Evolutionary conservation across 2,329 filamentous ascomycete genomes (phyloP), one percentile per base, ranked within the genome.

Genomic region (Byssothecium circinans): DNA sequence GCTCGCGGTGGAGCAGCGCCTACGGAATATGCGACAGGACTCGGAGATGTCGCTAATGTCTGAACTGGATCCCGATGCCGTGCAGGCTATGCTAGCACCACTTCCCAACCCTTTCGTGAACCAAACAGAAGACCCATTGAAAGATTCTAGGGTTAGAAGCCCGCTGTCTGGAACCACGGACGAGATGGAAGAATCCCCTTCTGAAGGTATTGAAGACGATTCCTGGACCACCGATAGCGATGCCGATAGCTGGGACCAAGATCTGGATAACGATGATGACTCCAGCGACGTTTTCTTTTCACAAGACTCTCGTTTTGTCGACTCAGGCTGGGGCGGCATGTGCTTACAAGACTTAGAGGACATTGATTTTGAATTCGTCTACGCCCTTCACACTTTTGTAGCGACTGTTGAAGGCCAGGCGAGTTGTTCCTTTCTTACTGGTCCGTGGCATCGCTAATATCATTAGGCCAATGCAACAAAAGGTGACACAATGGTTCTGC

Each of bases 311-410:
- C 78, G 79, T 73, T 87, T 83, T 72, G 72, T 87, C 78, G 84
- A 88, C 70, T 84, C 82, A 60, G 86, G 84, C 50, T 91, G 85
- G 86, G 84, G 80, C 71, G 81, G 81, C 75, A 82, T 88, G 78
- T 87, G 86, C 90, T 96, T 91, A 96, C 88, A 83, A 81, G 81
- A 86, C 74, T 73, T 79, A 97, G 94, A 99, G 82, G 94, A 99
- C 67, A 99, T 99, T 74, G 94, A 99, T 80, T 97, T 99, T 78
- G 92, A 97, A 71, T 97, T 97, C 75, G 94, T 99, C 52, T 99
- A 99, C 75, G 94, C 94, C 22, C 79, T 99, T 49, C 94, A 97
- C 71, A 99, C 92, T 2, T 99, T 99, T 66, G 89, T 96, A 56
- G 94, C 94, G 22, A 97, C 94, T 0, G 94, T 99, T 40, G 94